A percentile compares a stretch with the other conserved stretches of the same genome.
These are phyloP conservation scores for Santalum album DNA, from an alignment of 164 flowering plant species.

Conservation along the genomic window DNA sequence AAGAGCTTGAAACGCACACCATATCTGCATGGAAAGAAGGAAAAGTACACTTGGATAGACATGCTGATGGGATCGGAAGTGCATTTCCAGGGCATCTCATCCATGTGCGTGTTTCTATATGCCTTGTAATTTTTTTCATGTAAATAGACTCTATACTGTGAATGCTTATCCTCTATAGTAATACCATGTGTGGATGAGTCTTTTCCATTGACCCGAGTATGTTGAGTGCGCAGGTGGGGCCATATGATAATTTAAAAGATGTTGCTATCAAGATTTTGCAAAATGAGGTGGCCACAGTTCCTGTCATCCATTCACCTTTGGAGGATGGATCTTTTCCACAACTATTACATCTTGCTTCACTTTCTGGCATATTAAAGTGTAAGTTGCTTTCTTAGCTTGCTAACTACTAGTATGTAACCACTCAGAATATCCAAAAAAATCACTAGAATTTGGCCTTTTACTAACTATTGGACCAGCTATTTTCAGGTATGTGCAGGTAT, in stretches of 20 bases:
- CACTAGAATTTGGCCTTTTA: background rate
- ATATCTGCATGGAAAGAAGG: slow-evolving; percentile 95
- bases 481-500: slow-evolving; percentile 79
- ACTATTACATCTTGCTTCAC: slow-evolving; percentile 81
- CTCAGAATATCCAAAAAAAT: no score
- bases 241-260: slow-evolving; percentile 75
- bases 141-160: no score
- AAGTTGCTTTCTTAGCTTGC: slow-evolving; percentile 18
- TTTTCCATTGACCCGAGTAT: slow-evolving; percentile 1
- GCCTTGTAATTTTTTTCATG: background rate
- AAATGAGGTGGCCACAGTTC: slow-evolving; percentile 69
- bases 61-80: slow-evolving; percentile 39
- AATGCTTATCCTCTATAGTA: no score
- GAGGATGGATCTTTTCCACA: slow-evolving; percentile 77
- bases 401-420: background rate
- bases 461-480: slow-evolving; percentile 9
- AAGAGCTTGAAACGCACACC: slow-evolving; percentile 91
- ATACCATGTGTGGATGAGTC: background rate
- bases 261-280: slow-evolving; percentile 68
- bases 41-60: slow-evolving; percentile 46
- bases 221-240: slow-evolving; percentile 59
- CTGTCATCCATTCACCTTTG: slow-evolving; percentile 59
- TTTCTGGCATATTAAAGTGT: slow-evolving; percentile 87
- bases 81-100: slow-evolving; percentile 44
- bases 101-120: slow-evolving; percentile 43